Evolutionary conservation across 257 asterid genomes (phyloP), one percentile per base, ranked within the genome.

Genomic region (Primulina tabacum): DNA sequence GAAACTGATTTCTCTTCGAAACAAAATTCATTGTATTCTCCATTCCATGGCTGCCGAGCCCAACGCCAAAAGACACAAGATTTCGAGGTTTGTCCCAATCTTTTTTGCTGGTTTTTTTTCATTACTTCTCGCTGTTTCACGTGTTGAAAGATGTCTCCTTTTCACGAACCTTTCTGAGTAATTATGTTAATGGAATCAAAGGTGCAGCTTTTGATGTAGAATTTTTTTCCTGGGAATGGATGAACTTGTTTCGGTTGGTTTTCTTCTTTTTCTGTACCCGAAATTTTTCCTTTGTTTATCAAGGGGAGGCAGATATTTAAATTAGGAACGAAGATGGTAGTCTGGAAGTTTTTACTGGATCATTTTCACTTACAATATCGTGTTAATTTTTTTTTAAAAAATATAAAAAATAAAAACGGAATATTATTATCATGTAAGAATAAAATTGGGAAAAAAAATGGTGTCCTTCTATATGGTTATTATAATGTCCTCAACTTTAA

Each of bases 31-130:
- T 68, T 24, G 53, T 62, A 68, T 28, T 60, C 30, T n/a, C 14
- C 71, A 28, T 62, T 63, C 16, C 69, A 89, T 89, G 96, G 82
- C 60, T 53, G 83, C 76, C 47, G 88, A 80, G 71, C 89, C 79
- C 2, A 73, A 67, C 60, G 73, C 82, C 43, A 89, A 89, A 68
- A 80, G 89, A 79, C 80, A 82, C 70, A 86, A 83, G 70, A 72
- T 83, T 50, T 68, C 81, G 79, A 89, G 92, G 96, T 89, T 60
- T 58, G 2, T 52, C 52, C 70, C 7, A 4, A 30, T 32, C n/a
- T 24, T 24, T 24, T 61, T 35, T 9, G 62, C 43, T 56, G 9
- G 5, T 7, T 64, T 70, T 38, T 34, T 6, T 34, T 34, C 60
- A 3, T 61, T 18, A 4, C 60, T 58, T 50, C 11, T 26, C 60